Percentiles rank a stretch among this genome's conserved stretches.
Conservation (phyloP, 2,329 filamentous ascomycete genomes). For the Fusarium sp. region DNA sequence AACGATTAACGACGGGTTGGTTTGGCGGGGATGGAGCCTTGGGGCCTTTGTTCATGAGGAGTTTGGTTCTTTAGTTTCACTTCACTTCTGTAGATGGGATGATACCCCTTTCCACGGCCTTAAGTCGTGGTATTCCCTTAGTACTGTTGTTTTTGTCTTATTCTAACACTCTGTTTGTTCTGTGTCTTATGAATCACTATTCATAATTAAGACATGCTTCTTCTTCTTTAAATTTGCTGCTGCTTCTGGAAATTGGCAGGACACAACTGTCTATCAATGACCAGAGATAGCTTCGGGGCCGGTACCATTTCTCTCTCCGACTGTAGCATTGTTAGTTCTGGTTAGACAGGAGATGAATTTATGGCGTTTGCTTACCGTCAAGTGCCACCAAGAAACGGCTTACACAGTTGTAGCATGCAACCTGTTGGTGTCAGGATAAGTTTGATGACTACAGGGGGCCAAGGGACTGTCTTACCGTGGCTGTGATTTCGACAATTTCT, state of each 20-base stretch:
- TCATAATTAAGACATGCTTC: not conserved
- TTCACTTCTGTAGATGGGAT: slow-evolving; percentile 50
- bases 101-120: slow-evolving; percentile 50
- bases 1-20: slow-evolving; percentile 41
- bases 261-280: slow-evolving; percentile 44
- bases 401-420: slow-evolving; percentile 85
- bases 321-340: slow-evolving; percentile 50
- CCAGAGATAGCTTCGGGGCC: slow-evolving; percentile 55
- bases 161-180: not conserved
- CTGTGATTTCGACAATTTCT: slow-evolving; percentile 83
- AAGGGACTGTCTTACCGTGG: slow-evolving; percentile 63
- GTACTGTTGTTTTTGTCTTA: slow-evolving; percentile 2
- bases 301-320: slow-evolving; percentile 65
- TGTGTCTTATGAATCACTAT: not conserved
- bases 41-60: slow-evolving; percentile 24
- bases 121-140: slow-evolving; percentile 24
- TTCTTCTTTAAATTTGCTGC: slow-evolving; percentile 1
- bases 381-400: slow-evolving; percentile 84
- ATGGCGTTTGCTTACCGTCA: slow-evolving; percentile 64
- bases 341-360: slow-evolving; percentile 10
- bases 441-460: not conserved
- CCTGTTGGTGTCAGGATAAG: slow-evolving; percentile 46
- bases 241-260: slow-evolving; percentile 2
- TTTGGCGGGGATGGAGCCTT: slow-evolving; percentile 18
- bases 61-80: slow-evolving; percentile 33